Conservation (phyloP, 2,329 filamentous ascomycete species). For the Endoconidiophora polonica region DNA sequence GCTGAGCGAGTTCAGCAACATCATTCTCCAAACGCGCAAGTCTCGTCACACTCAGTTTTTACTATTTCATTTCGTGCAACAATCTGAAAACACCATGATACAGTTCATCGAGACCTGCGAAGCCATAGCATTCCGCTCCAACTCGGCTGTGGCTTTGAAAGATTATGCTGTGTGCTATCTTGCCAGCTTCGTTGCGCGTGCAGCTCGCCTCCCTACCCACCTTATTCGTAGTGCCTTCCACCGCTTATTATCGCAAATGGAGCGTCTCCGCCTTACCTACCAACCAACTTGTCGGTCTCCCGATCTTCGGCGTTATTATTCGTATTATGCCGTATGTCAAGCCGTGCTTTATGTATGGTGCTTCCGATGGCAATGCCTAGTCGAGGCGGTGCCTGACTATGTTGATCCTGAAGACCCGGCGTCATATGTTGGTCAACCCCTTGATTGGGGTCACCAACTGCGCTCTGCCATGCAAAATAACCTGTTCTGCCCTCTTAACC, state of each 20-base stretch:
- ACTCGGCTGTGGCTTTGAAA: constrained; percentile 54
- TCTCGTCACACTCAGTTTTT: constrained; percentile 91
- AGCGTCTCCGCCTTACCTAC: constrained; percentile 54
- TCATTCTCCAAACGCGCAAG: constrained; percentile 79
- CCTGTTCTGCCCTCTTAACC: constrained; percentile 80
- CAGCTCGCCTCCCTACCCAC: constrained; percentile 59
- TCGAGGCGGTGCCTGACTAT: constrained; percentile 41
- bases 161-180: constrained; percentile 84
- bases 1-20: constrained; percentile 69
- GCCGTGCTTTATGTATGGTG: constrained; percentile 90
- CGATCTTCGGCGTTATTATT: constrained; percentile 65
- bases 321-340: constrained; percentile 80
- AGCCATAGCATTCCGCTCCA: constrained; percentile 31
- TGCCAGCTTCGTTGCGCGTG: constrained; percentile 83
- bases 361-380: constrained; percentile 90
- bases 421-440: constrained; percentile 50
- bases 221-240: constrained; percentile 71
- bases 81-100: constrained; percentile 57
- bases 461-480: constrained; percentile 59
- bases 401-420: constrained; percentile 46
- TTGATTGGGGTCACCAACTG: constrained; percentile 60
- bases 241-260: constrained; percentile 61
- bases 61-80: constrained; percentile 86
- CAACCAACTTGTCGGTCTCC: constrained; percentile 65
- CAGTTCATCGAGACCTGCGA: constrained; percentile 36